A percentile compares a stretch with the other conserved stretches of the same genome.
Conservation (phyloP, 2,329 filamentous ascomycete species). For the Beauveria scarabaeidicola region DNA sequence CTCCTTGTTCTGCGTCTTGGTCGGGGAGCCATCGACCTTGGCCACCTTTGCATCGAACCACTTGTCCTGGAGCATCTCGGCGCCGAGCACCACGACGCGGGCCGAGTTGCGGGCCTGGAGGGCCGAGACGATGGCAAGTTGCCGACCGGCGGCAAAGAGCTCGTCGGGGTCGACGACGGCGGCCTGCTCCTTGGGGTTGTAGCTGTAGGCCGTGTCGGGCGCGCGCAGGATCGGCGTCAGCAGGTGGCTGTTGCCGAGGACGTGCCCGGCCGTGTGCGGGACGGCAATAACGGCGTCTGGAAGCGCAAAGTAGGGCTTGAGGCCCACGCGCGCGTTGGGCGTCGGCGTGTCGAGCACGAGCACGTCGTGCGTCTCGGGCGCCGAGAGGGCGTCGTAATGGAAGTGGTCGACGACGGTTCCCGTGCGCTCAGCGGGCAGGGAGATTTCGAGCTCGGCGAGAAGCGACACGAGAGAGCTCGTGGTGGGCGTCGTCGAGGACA, state of each 20-base stretch:
- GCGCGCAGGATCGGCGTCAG: conserved; percentile 76
- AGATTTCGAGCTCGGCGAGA: conserved; percentile 81
- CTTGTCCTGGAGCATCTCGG: conserved; percentile 77
- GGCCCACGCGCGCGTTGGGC: conserved; percentile 52
- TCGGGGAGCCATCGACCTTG: conserved; percentile 39
- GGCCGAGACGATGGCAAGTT: conserved; percentile 76
- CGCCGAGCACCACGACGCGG: conserved; percentile 75
- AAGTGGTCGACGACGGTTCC: conserved; percentile 91
- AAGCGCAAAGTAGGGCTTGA: conserved; percentile 66
- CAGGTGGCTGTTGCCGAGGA: conserved; percentile 68
- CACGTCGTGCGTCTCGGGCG: conserved; percentile 79
- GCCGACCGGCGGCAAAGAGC: conserved; percentile 72
- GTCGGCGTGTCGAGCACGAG: conserved; percentile 66
- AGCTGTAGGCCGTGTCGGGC: conserved; percentile 79
- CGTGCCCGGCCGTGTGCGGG: conserved; percentile 71
- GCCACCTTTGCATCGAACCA: conserved; percentile 81
- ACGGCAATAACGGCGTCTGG: conserved; percentile 60
- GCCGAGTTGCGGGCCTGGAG: conserved; percentile 92
- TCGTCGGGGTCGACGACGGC: conserved; percentile 60
- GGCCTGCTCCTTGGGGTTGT: conserved; percentile 82
- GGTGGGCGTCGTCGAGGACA: conserved; percentile 63
- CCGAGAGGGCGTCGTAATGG: conserved; percentile 72
- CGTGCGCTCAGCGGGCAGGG: conserved; percentile 76
- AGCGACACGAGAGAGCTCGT: conserved; percentile 68
- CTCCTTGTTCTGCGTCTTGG: conserved; percentile 67